Percentiles rank a stretch among this genome's conserved stretches.
These are phyloP conservation scores for Penicillium herquei DNA, from an alignment of 495 filamentous ascomycete genomes.

Conservation along the genomic window DNA sequence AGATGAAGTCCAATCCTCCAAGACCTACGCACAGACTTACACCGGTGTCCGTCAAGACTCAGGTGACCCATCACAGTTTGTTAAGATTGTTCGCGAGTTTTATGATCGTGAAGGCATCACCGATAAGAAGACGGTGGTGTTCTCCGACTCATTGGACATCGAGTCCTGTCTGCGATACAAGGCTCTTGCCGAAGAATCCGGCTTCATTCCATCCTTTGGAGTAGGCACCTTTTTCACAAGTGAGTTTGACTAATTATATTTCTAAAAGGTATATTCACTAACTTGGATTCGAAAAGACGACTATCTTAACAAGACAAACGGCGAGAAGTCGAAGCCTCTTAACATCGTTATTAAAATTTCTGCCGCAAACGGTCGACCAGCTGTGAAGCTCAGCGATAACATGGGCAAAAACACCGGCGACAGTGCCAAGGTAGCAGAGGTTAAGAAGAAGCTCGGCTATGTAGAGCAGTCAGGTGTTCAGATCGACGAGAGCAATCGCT, in stretches of 20 bases:
- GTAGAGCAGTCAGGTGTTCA: conserved; percentile 77
- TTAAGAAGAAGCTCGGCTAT: conserved; percentile 84
- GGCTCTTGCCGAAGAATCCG: conserved; percentile 69
- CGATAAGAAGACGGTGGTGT: conserved; percentile 90
- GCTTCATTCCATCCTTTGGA: conserved; percentile 83
- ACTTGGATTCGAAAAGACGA: conserved; percentile 56
- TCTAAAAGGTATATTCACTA: neutral
- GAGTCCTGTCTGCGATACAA: conserved; percentile 91
- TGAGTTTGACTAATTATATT: conserved; percentile 29
- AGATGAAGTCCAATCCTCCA: conserved; percentile 13
- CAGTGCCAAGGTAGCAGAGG: conserved; percentile 68
- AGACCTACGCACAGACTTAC: conserved; percentile 82
- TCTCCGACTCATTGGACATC: conserved; percentile 92
- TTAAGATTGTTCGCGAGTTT: conserved; percentile 81
- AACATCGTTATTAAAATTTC: conserved; percentile 98
- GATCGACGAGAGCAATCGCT: conserved; percentile 81
- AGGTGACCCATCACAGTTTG: conserved; percentile 79
- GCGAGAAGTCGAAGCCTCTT: conserved; percentile 83
- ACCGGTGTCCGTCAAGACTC: conserved; percentile 92
- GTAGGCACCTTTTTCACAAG: conserved; percentile 94
- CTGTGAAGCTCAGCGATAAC: conserved; percentile 96
- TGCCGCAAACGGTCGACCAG: conserved; percentile 75
- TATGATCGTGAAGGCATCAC: conserved; percentile 74
- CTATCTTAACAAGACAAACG: conserved; percentile 63
- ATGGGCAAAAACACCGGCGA: conserved; percentile 95